These are phyloP conservation scores for Russula virescens DNA, from an alignment of 768 basidiomycete species.

Conservation along the genomic window DNA sequence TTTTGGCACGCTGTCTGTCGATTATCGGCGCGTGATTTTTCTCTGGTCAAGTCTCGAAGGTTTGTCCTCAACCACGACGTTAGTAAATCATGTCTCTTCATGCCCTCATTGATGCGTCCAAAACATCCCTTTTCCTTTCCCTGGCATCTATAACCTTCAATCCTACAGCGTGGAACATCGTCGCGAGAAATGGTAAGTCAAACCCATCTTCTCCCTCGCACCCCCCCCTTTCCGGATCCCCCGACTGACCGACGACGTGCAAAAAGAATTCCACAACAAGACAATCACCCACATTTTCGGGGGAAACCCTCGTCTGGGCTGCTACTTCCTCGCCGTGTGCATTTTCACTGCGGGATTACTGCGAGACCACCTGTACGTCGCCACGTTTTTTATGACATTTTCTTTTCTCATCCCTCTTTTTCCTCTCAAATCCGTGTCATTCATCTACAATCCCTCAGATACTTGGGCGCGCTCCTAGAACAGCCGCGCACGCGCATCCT, in stretches of 20 bases:
- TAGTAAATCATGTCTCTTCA: slow-evolving; percentile 30
- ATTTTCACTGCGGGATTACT: slow-evolving; percentile 85
- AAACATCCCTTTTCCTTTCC: slow-evolving; percentile 59
- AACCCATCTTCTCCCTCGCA: too few species aligned
- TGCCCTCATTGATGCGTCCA: slow-evolving; percentile 49
- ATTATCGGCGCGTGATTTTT: too few species aligned
- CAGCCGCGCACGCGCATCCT: slow-evolving; percentile 70
- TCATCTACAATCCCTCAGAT: slow-evolving; percentile 40
- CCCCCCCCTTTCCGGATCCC: background rate
- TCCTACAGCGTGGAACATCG: slow-evolving; percentile 92
- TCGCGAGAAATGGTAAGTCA: slow-evolving; percentile 79
- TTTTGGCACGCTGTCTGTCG: too few species aligned
- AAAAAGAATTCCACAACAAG: slow-evolving; percentile 72
- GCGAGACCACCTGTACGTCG: slow-evolving; percentile 75
- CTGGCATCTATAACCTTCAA: slow-evolving; percentile 80
- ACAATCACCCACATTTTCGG: slow-evolving; percentile 81
- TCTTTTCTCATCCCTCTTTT: background rate
- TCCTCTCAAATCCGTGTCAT: background rate
- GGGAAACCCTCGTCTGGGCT: slow-evolving; percentile 66
- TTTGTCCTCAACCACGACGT: slow-evolving; percentile 9
- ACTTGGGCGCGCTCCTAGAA: slow-evolving; percentile 62
- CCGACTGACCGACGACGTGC: slow-evolving; percentile 29
- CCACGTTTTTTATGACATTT: background rate
- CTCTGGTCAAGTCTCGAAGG: too few species aligned
- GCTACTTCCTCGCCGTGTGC: slow-evolving; percentile 78